Evolutionary conservation across 192 early-diverging fungal species (phyloP).

Genomic region (Coemansia aciculifera): DNA sequence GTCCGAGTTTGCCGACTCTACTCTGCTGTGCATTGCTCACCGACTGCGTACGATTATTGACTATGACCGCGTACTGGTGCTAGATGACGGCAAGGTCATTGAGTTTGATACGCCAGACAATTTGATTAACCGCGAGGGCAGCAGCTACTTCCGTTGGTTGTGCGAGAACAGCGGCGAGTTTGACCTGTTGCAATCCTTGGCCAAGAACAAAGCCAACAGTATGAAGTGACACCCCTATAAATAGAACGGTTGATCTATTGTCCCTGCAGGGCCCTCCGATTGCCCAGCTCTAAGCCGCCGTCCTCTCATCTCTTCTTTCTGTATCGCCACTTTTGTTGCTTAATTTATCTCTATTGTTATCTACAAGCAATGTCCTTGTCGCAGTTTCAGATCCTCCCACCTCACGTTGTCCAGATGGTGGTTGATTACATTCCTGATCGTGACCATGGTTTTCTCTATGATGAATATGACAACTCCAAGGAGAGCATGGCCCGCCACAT

Average conservation of each 20-base stretch:
- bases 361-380: background rate
- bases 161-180: constrained; percentile 77
- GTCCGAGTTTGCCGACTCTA: constrained; percentile 62
- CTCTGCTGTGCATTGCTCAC: constrained; percentile 89
- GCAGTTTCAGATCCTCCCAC: background rate
- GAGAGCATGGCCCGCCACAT: background rate
- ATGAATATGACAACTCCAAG: background rate
- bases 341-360: background rate
- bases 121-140: constrained; percentile 9
- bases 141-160: constrained; percentile 70
- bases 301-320: constrained; percentile 4
- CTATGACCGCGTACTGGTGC: constrained; percentile 80
- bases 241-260: too few relatives aligned
- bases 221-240: background rate
- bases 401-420: background rate
- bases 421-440: background rate
- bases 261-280: too few relatives aligned
- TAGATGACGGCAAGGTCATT: constrained; percentile 71
- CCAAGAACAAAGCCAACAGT: background rate
- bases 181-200: constrained; percentile 15
- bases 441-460: background rate
- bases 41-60: constrained; percentile 79
- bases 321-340: background rate
- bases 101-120: constrained; percentile 75
- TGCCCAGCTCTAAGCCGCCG: too few relatives aligned